phyloP scores from a whole-genome alignment of 2,329 filamentous ascomycete species.

The Leptodontidium sp. region DNA sequence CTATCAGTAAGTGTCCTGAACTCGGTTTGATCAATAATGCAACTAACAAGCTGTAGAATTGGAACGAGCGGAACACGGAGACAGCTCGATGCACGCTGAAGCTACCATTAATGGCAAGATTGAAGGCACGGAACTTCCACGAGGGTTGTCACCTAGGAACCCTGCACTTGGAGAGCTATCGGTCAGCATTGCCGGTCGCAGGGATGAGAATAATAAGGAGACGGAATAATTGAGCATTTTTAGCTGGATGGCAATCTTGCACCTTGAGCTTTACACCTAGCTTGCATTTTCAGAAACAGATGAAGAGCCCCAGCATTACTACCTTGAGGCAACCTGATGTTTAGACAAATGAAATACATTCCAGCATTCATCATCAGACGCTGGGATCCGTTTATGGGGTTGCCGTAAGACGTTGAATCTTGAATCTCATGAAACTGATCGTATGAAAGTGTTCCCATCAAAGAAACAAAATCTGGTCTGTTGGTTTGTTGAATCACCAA shows the following conservation, averaged over 20 bases:
- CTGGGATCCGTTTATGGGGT: too few species aligned
- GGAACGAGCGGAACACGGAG: not conserved
- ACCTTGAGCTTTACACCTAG: not conserved
- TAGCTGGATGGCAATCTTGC: not conserved
- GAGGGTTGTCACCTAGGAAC: not conserved
- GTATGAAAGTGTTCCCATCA: too few species aligned
- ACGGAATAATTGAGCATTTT: not conserved
- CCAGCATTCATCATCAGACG: too few species aligned
- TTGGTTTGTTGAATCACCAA: too few species aligned
- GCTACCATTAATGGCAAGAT: not conserved
- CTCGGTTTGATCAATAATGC: too few species aligned
- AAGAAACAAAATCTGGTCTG: too few species aligned
- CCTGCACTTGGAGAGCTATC: not conserved
- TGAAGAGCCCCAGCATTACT: not conserved
- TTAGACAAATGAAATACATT: not conserved
- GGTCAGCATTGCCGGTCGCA: not conserved
- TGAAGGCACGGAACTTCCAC: not conserved
- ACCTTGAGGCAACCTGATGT: not conserved
- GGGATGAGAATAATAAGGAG: not conserved
- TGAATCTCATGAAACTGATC: too few species aligned
- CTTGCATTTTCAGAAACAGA: not conserved
- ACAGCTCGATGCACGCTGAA: not conserved
- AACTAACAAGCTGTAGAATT: not conserved
- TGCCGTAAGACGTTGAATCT: too few species aligned
- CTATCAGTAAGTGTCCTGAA: not conserved